Evolutionary conservation across 2,329 filamentous ascomycete genomes (phyloP), one percentile per base, ranked within the genome.

Genomic region (Ceratocystis papillata): DNA sequence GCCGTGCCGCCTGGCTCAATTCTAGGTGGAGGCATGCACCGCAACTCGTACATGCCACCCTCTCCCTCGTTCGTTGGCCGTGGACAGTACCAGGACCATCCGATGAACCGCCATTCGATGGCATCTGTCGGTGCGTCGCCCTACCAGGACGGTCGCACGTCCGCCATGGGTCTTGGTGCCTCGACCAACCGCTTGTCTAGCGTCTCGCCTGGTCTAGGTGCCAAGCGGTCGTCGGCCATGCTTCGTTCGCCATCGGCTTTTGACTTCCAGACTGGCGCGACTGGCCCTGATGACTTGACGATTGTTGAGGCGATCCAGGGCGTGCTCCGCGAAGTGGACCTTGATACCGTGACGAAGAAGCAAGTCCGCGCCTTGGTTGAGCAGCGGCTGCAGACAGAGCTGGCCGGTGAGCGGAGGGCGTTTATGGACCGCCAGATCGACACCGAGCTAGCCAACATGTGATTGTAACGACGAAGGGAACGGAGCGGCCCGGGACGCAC

Each of bases 341-440:
- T 99, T 53, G 94, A 99, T 74, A 93, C 83, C n/a, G 90, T 97
- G 61, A 99, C 94, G 5, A 99, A 97, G 85, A 99, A 99, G 79
- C 93, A 97, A 78, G 87, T 94, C 66, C 83, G 89, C 63, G 92
- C 89, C 2, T 81, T 97, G 57, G 91, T 96, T 12, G 94, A 99
- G 78, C 91, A 96, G 79, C 84, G 92, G 72, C 77, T 99, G 69
- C 93, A 96, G 78, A 93, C 89, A 3, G 91, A 96, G 74, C 81
- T 97, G 67, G 81, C 83, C 0, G 92, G 91, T 25, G 92, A 96
- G 76, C 87, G 90, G 75, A 86, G 88, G 74, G 86, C 86, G 17
- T 97, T 96, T 78, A 85, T 97, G 79, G 93, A 96, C 77, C 83
- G 87, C 71, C 89, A 92, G 78, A 97, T 99, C 76, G 94, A 99